Conservation (phyloP, 2,329 filamentous ascomycete genomes). For the Tolypocladium capitatum region DNA sequence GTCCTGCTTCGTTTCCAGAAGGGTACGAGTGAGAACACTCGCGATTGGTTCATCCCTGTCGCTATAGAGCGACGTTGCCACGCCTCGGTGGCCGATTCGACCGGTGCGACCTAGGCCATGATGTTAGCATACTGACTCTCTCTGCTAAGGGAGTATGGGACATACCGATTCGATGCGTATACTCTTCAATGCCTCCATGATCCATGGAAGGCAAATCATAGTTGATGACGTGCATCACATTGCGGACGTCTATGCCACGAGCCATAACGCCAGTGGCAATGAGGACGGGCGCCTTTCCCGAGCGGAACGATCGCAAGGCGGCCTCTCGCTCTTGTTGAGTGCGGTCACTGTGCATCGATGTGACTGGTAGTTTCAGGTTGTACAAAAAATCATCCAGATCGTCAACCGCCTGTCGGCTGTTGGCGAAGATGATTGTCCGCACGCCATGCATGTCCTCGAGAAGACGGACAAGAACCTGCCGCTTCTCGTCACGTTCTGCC, state of each 20-base stretch:
- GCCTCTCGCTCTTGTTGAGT: constrained; percentile 89
- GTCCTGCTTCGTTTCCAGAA: constrained; percentile 65
- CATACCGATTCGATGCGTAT: constrained; percentile 84
- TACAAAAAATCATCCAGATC: constrained; percentile 78
- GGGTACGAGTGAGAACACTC: constrained; percentile 61
- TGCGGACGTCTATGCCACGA: constrained; percentile 77
- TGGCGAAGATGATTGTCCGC: constrained; percentile 83
- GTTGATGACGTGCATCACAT: constrained; percentile 87
- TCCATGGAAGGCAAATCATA: constrained; percentile 66
- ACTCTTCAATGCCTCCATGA: constrained; percentile 85
- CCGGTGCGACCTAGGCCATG: constrained; percentile 64
- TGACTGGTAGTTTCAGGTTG: constrained; percentile 66
- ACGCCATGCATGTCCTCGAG: constrained; percentile 56
- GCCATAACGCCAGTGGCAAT: constrained; percentile 78
- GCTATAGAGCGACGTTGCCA: constrained; percentile 82
- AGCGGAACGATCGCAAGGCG: constrained; percentile 73
- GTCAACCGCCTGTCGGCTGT: constrained; percentile 65
- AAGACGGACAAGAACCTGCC: constrained; percentile 56
- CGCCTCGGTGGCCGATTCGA: constrained; percentile 75
- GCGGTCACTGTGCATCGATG: constrained; percentile 77
- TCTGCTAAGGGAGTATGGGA: background rate
- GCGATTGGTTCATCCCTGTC: constrained; percentile 63
- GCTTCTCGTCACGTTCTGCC: constrained; percentile 54
- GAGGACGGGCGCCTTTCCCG: constrained; percentile 62
- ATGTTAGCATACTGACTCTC: background rate